Evolutionary conservation across 2,329 filamentous ascomycete genomes (phyloP), one percentile per base, ranked within the genome.

Genomic region (Botryosphaeria dothidea): DNA sequence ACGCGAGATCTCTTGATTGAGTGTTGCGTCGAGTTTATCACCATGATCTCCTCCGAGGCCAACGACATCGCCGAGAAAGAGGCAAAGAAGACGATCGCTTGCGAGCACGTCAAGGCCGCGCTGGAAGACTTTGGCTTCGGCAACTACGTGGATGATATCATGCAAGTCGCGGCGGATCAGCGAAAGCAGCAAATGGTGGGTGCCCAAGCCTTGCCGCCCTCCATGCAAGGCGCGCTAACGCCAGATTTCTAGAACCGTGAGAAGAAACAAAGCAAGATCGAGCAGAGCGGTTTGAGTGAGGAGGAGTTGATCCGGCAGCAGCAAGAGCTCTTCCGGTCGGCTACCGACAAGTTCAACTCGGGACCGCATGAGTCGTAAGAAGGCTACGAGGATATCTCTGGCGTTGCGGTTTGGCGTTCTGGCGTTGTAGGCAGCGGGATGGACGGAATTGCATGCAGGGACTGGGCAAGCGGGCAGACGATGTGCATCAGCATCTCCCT

Each of bases 11-110:
- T 98, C 2, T 85, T 99, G 61, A 99, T 99, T 73, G 95, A 98
- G 82, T 98, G 95, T 82, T 99, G 95, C 75, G 94, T 99, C 73
- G 95, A 99, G 79, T 99, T 99, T 79, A 97, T 99, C 78, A 98
- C 95, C 19, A 87, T 99, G 73, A 91, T 99, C 71, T 97, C 93
- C n/a, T 96, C 92, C 54, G 94, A 99, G 81, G 95, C 95, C 68
- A 99, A 99, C 79, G 95, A 99, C 73, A 99, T 99, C 69, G 96
- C 93, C 13, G 95, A 99, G 78, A 97, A 97, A 79, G 95, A 99
- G 74, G 92, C 93, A 57, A 99, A 99, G 83, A 99, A 99, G 85
- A 99, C 95, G 3, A 99, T 99, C 71, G 94, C 94, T 13, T 96
- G 92, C 78, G 95, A 99, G 73, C 95, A 99, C 81, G 96, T 99